Base-by-base conservation (phyloP, 2,329 filamentous ascomycete species). In the Colletotrichum cereale region DNA sequence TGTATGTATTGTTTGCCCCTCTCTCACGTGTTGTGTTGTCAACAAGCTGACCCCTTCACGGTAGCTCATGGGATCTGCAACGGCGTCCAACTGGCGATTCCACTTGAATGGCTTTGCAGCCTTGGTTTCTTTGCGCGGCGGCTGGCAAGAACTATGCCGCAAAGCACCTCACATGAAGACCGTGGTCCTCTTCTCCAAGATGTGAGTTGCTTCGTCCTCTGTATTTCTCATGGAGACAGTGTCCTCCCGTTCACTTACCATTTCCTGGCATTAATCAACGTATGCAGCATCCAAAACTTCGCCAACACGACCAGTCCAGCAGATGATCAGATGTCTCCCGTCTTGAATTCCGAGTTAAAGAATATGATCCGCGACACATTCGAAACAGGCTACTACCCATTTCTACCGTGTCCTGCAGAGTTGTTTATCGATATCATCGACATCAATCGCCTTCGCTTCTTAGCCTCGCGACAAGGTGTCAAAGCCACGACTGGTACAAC, bases 271-370 rank as follows among this genome's bases (percentile, higher is more conserved):
- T 75, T 56, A 74, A 44, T 14, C 53, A 16, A 36, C 26, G 2
- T 21, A 34, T 11, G 38, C 34, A 82, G 80, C 62, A 57, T 79
- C n/a, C 73, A 77, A 1, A 76, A 82, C 5, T 76, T 82, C 3
- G 79, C 76, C 4, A 80, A 84, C 67, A 82, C 81, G 7, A 80
- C 81, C 2, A 80, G 77, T 0, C 81, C 82, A 0, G 79, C 81
- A 52, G 74, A 77, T 31, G 73, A 80, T 57, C 73, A 82, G 29
- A 40, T 73, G 16, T 77, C 77, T 40, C 72, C 77, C 0, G 62
- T 62, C 6, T 61, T 56, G n/a, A 63, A 60, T 21, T 47, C n/a
- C 21, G 64, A 74, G 48, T 73, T 68, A 24, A 80, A 78, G 55
- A 76, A 77, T 16, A 73, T 80, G 2, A 74, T 80, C 10, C 65